Conservation (phyloP, 2,329 filamentous ascomycete genomes). For the Botrytis tulipae region DNA sequence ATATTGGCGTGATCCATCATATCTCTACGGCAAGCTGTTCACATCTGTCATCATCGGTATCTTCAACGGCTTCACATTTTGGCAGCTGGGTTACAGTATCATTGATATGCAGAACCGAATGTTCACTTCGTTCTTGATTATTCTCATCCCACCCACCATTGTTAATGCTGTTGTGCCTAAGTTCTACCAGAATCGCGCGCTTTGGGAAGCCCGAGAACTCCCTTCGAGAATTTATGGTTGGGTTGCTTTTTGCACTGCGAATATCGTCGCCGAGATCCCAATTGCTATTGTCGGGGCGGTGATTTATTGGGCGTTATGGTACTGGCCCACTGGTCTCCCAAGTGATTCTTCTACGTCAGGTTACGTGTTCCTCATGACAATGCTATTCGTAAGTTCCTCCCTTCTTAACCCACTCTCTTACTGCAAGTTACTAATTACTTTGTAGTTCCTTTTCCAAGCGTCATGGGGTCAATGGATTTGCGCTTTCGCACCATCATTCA, state of each 20-base stretch:
- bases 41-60: slow-evolving; percentile 68
- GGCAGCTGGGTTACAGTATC: slow-evolving; percentile 61
- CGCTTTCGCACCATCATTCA: slow-evolving; percentile 76
- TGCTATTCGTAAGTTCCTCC: slow-evolving; percentile 55
- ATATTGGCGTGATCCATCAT: slow-evolving; percentile 74
- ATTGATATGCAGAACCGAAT: slow-evolving; percentile 74
- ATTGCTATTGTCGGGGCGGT: slow-evolving; percentile 61
- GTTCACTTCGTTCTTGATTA: slow-evolving; percentile 68
- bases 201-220: slow-evolving; percentile 73
- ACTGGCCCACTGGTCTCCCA: slow-evolving; percentile 71
- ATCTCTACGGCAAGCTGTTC: slow-evolving; percentile 76
- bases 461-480: slow-evolving; percentile 77
- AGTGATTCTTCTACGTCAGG: slow-evolving; percentile 63
- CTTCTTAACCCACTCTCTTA: neutral
- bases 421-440: neutral
- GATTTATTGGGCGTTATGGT: slow-evolving; percentile 74
- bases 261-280: slow-evolving; percentile 71
- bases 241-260: slow-evolving; percentile 72
- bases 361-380: slow-evolving; percentile 75
- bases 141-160: slow-evolving; percentile 64
- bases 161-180: slow-evolving; percentile 75
- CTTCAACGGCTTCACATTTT: slow-evolving; percentile 81
- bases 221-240: slow-evolving; percentile 75
- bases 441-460: slow-evolving; percentile 37
- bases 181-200: slow-evolving; percentile 68